phyloP scores from a whole-genome alignment of 1,284 basidiomycete species.

The Cryptococcus amylolentus region DNA sequence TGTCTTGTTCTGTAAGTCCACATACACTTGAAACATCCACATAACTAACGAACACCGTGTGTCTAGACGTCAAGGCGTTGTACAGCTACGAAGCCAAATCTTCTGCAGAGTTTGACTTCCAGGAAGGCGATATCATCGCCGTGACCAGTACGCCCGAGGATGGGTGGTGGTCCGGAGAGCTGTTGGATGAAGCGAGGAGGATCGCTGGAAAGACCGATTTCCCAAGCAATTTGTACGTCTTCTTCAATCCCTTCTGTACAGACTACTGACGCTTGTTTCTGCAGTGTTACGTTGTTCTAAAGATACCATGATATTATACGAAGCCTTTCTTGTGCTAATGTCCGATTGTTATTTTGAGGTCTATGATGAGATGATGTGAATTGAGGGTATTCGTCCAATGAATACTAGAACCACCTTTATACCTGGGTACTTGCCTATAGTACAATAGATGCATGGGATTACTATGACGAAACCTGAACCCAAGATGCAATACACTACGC shows the following conservation, averaged over 20 bases:
- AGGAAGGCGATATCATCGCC: slow-evolving; percentile 84
- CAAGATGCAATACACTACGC: too few species aligned
- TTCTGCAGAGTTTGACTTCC: slow-evolving; percentile 69
- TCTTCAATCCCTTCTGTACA: background rate
- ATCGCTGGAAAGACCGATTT: slow-evolving; percentile 77
- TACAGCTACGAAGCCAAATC: slow-evolving; percentile 84
- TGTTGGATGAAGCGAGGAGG: slow-evolving; percentile 78
- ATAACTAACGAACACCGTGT: background rate
- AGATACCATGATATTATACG: too few species aligned
- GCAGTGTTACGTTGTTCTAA: slow-evolving; percentile 6
- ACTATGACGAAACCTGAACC: too few species aligned
- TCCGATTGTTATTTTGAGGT: too few species aligned
- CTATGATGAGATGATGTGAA: too few species aligned
- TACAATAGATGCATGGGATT: background rate
- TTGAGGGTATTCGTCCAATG: too few species aligned
- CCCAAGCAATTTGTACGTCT: slow-evolving; percentile 75
- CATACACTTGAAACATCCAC: background rate
- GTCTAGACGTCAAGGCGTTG: slow-evolving; percentile 69
- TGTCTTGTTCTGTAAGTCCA: slow-evolving; percentile 47
- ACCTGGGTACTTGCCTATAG: background rate
- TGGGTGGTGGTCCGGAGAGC: slow-evolving; percentile 78
- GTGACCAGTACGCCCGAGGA: slow-evolving; percentile 88
- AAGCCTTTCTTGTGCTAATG: too few species aligned
- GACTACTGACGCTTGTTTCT: background rate
- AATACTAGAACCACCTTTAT: too few species aligned